Conservation (phyloP, 2,329 filamentous ascomycete genomes). For the Paradendryphiella salina region DNA sequence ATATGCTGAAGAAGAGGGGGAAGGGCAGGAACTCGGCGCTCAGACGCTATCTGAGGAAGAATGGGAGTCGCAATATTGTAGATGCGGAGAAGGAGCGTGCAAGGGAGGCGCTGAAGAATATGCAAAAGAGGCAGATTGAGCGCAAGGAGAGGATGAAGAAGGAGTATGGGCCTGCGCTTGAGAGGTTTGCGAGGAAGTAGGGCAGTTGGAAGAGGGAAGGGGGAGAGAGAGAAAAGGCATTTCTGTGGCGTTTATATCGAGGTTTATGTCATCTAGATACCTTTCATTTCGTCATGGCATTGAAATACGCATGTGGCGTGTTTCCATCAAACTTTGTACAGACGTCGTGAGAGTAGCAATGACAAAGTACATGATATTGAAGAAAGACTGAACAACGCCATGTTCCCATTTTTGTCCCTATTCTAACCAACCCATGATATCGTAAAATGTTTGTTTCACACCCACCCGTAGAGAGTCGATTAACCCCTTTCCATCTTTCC, state of each 20-base stretch:
- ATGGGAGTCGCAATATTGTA: constrained; percentile 88
- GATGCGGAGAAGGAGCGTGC: constrained; percentile 90
- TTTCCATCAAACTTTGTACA: no score
- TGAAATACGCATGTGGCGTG: no score
- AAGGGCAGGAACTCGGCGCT: constrained; percentile 88
- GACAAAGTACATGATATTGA: no score
- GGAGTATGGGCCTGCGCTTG: constrained; percentile 82
- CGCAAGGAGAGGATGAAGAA: constrained; percentile 58
- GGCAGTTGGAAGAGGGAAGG: constrained; percentile 26
- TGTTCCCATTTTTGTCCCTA: no score
- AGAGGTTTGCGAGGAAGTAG: constrained; percentile 75
- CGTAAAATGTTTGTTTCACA: constrained; percentile 7
- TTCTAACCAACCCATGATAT: constrained; percentile 19
- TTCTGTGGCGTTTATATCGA: not conserved
- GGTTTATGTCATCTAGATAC: no score
- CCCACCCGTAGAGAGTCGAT: not conserved
- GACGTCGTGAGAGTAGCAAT: no score
- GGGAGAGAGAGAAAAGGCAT: not conserved
- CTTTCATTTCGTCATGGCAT: no score
- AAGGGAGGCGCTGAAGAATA: constrained; percentile 70
- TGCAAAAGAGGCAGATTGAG: constrained; percentile 45
- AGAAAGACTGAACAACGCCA: no score
- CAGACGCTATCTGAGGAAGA: constrained; percentile 87
- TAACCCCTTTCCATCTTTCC: no score
- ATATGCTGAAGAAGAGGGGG: constrained; percentile 71